Evolutionary conservation across 177 flowering plant species (phyloP), one percentile per base, ranked within the genome.

Genomic region (Vitis hybrid): DNA sequence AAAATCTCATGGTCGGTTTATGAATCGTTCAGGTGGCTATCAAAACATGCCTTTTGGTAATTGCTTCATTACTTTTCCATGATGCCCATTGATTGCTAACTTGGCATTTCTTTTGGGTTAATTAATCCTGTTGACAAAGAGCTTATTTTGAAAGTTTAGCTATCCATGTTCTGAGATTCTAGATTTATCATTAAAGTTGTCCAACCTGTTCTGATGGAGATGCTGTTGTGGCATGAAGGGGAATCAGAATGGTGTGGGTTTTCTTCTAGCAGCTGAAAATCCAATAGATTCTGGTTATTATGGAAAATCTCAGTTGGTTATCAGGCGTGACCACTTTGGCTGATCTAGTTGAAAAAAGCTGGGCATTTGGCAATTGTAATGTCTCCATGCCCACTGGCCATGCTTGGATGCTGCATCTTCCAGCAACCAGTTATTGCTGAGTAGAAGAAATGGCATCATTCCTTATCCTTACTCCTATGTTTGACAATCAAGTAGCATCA

Each of bases 1-100:
- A 11, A 63, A 20, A 53, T 63, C 54, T 17, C 20, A 63, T 48
- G 66, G 66, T 48, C 66, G 66, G 13, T 48, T 46, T 63, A 35
- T 61, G 64, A 61, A 32, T 32, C 64, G 46, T 61, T 32, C 64
- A 35, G 27, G 61, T 20, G 61, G 27, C 24, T 58, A 17, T 58
- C 61, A 58, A 58, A 58, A 58, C 20, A 49, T 52, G 54, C 54
- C 14, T 2, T n/a, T 53, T 46, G 53, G 66, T 63, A 46, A 41
- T 8, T 27, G 54, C 24, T 46, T 17, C 10, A 2, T 63, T 9
- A 15, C 27, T 9, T 49, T 24, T 17, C 18, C 15, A 3, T 6
- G 48, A 63, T 63, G 4, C 30, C 7, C 9, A 11, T 49, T 17
- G 18, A 46, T 11, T 17, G 66, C 4, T n/a, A 17, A 14, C 64